phyloP scores from a whole-genome alignment of 192 early-diverging fungal species.

The Mortierella claussenii region DNA sequence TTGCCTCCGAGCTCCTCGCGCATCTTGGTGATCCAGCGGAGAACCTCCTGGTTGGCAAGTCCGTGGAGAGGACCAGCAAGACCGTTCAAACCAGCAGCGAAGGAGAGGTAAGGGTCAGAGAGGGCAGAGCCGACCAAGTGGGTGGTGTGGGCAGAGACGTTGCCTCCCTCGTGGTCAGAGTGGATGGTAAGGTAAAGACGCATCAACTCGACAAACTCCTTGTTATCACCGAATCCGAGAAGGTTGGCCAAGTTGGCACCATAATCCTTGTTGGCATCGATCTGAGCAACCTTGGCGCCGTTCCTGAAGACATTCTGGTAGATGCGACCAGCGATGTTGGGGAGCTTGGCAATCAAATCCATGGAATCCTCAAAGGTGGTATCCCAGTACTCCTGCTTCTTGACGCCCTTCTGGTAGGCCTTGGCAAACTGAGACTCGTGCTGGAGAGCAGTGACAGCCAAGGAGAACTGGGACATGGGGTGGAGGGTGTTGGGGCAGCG shows the following conservation, averaged over 20 bases:
- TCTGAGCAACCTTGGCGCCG: slow-evolving; percentile 83
- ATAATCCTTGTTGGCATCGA: slow-evolving; percentile 92
- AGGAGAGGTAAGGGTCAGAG: slow-evolving; percentile 98
- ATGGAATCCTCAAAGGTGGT: slow-evolving; percentile 96
- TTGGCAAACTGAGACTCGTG: slow-evolving; percentile 97
- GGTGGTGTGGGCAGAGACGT: slow-evolving; percentile 98
- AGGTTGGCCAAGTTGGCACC: slow-evolving; percentile 95
- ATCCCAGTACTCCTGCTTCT: slow-evolving; percentile 97
- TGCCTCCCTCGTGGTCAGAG: slow-evolving; percentile 99
- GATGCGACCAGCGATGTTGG: slow-evolving; percentile 96
- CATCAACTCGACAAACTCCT: slow-evolving; percentile 96
- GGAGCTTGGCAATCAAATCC: slow-evolving; percentile 99
- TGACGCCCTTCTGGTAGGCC: slow-evolving; percentile 93
- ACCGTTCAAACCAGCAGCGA: slow-evolving; percentile 96
- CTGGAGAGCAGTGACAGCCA: slow-evolving; percentile 98
- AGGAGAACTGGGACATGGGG: slow-evolving; percentile 98
- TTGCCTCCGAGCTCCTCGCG: slow-evolving; percentile 84
- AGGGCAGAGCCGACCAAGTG: slow-evolving; percentile 93
- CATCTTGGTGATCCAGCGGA: slow-evolving; percentile 97
- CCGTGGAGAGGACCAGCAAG: slow-evolving; percentile 99
- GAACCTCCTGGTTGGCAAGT: slow-evolving; percentile 99
- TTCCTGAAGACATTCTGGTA: slow-evolving; percentile 99
- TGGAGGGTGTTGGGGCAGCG: slow-evolving; percentile 98
- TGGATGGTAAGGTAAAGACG: slow-evolving; percentile 99
- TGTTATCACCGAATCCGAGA: slow-evolving; percentile 89